Evolutionary conservation across 1,284 basidiomycete genomes (phyloP).

Genomic region (Fomitopsis schrenkii): DNA sequence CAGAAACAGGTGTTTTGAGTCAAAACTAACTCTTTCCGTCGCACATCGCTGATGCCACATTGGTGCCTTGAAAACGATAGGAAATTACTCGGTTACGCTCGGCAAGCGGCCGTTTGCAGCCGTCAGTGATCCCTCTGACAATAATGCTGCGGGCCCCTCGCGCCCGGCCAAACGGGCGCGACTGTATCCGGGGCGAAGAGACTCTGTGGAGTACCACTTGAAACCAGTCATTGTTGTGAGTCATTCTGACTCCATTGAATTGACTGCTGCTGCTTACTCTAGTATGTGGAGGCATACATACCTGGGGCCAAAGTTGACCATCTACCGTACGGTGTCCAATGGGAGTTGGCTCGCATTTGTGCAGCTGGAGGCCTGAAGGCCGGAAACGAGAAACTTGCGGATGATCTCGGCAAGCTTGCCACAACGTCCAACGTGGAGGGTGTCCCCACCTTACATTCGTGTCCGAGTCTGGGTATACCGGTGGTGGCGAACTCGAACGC

Average conservation of each 20-base stretch:
- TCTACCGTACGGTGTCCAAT: conserved; percentile 1
- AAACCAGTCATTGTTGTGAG: not conserved
- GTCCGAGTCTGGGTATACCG: not conserved
- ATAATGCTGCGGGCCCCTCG: not conserved
- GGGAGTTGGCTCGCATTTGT: not conserved
- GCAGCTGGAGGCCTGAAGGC: not conserved
- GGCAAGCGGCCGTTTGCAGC: not conserved
- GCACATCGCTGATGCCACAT: not conserved
- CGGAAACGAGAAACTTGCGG: not conserved
- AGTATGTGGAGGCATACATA: not conserved
- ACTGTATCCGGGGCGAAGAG: not conserved
- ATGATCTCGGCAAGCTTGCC: not conserved
- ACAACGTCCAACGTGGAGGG: not conserved
- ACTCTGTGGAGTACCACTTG: not conserved
- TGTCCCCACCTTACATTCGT: not conserved
- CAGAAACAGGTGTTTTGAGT: not conserved
- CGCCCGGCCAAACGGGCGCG: not conserved
- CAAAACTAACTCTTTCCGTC: not conserved
- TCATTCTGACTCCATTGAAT: not conserved
- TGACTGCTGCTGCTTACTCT: not conserved
- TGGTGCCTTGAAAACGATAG: not conserved
- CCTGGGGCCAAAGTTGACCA: not conserved
- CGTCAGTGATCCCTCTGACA: not conserved
- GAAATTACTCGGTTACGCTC: not conserved
- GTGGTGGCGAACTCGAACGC: not conserved